Conservation (phyloP, 495 filamentous ascomycete species). For the Daldinia decipiens region DNA sequence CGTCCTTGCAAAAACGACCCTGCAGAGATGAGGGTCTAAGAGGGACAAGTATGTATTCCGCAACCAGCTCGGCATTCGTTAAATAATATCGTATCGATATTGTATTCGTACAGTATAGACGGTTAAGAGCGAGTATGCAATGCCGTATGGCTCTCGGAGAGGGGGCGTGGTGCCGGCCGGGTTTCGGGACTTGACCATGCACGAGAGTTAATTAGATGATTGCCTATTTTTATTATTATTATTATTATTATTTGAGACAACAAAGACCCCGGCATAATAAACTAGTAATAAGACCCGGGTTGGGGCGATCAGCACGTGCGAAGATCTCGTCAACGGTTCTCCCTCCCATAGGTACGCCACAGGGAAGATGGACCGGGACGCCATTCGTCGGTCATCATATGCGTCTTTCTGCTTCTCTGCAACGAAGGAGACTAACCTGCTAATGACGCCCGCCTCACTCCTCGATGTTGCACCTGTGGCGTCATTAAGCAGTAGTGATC, state of each 20-base stretch:
- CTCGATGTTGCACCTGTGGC: conserved; percentile 34
- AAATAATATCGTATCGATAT: conserved; percentile 5
- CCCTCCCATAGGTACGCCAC: conserved; percentile 31
- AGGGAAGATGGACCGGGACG: conserved; percentile 23
- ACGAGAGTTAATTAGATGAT: conserved; percentile 12
- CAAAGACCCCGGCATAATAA: conserved; percentile 42
- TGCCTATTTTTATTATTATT: too few species aligned
- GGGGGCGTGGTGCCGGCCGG: conserved; percentile 40
- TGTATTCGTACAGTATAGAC: conserved; percentile 35
- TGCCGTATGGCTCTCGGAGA: conserved; percentile 21
- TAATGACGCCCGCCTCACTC: conserved; percentile 29
- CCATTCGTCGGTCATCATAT: conserved; percentile 33
- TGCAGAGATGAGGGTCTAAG: conserved; percentile 1
- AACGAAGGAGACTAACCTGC: conserved; percentile 8
- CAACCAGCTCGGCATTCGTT: conserved; percentile 31
- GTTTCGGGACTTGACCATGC: conserved; percentile 38
- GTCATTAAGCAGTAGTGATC: conserved; percentile 41
- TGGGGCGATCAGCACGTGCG: conserved; percentile 46
- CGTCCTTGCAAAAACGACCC: conserved; percentile 5
- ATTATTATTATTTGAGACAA: conserved; percentile 28
- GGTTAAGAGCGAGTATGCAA: conserved; percentile 24
- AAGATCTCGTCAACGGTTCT: conserved; percentile 45
- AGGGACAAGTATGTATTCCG: conserved; percentile 10
- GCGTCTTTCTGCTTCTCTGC: conserved; percentile 39
- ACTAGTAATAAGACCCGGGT: conserved; percentile 42